Base-by-base conservation (phyloP, 495 filamentous ascomycete genomes). In the Stereocaulon alpinum region DNA sequence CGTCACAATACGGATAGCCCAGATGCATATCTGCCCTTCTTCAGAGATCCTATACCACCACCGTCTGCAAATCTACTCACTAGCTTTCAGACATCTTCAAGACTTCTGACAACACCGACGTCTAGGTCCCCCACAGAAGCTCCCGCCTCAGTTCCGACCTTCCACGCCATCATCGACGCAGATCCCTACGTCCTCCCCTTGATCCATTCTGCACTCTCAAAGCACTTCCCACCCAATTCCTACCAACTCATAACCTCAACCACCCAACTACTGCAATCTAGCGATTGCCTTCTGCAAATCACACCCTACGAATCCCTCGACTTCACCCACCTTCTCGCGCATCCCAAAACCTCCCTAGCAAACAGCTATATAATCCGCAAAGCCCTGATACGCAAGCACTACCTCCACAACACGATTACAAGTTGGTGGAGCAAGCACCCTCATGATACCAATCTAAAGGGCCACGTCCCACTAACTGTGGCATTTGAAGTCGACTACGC, bases 321-420 rank as follows among this genome's bases (percentile, higher is more conserved):
- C 63, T 97, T 95, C 67, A 81, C 85, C 34, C 82, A 87, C 61
- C 73, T 86, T 47, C 73, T 88, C 58, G 68, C 72, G 9, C 75
- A 87, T 62, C 73, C 86, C 0, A 67, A 65, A 12, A 82, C 79
- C 1, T 82, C 76, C 44, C 78, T 90, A 6, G 75, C 81, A 40
- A 95, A 93, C 69, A 83, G 86, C 61, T 96, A 95, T 68, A 82
- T 96, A 66, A 91, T 96, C 70, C 90, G 93, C 65, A 97, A 96
- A 78, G 93, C 93, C 1, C 74, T 98, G n/a, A 96, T 96, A 66
- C 82, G 93, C 51, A 98, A 98, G 70, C 93, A 98, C 69, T 96
- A 89, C 68, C 78, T 98, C 4, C 80, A 84, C 6, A 82, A 83
- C 17, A 96, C 92, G 0, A 79, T 94, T 40, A 74, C 82, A 43